A percentile compares a stretch with the other conserved stretches of the same genome.
Evolutionary conservation across 2,329 filamentous ascomycete species (phyloP).

Genomic region (Emydomyces testavorans): DNA sequence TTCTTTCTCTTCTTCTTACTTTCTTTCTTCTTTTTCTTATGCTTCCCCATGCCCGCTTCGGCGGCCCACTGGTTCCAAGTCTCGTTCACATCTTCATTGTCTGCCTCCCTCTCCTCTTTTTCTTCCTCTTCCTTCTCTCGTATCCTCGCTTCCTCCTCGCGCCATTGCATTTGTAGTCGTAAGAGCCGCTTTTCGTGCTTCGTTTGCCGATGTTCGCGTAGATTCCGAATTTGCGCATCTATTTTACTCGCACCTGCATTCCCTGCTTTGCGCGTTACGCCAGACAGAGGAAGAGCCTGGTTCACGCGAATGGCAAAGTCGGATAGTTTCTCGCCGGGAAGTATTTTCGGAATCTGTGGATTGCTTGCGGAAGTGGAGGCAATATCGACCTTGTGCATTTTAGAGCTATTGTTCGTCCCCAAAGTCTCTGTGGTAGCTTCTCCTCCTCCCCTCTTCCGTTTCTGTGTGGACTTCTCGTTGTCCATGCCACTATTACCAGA

Average conservation of each 20-base stretch:
- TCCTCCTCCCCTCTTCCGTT: slow-evolving; percentile 35
- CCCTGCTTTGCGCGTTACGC: slow-evolving; percentile 51
- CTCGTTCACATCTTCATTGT: slow-evolving; percentile 51
- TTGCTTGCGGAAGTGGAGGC: slow-evolving; percentile 1
- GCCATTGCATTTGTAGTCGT: slow-evolving; percentile 48
- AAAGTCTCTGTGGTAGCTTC: slow-evolving; percentile 14
- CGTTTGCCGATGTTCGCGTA: slow-evolving; percentile 52
- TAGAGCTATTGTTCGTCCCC: not conserved
- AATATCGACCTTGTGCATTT: not conserved
- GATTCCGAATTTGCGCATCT: slow-evolving; percentile 21
- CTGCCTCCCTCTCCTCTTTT: slow-evolving; percentile 53
- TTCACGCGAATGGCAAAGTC: slow-evolving; percentile 78
- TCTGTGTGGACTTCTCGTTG: slow-evolving; percentile 36
- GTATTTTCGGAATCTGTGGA: slow-evolving; percentile 52
- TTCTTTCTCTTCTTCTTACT: slow-evolving; percentile 47
- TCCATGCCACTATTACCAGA: not conserved
- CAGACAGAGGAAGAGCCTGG: slow-evolving; percentile 64
- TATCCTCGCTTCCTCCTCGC: slow-evolving; percentile 42
- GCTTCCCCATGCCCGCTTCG: slow-evolving; percentile 41
- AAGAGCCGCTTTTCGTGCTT: slow-evolving; percentile 72
- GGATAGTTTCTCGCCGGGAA: slow-evolving; percentile 68
- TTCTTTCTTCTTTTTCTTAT: slow-evolving; percentile 49
- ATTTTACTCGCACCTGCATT: slow-evolving; percentile 15
- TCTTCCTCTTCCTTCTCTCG: slow-evolving; percentile 70
- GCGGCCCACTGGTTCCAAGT: slow-evolving; percentile 52